Percentiles rank a stretch among this genome's conserved stretches.
phyloP scores from a whole-genome alignment of 2,329 filamentous ascomycete species.

The Pseudogymnoascus pannorum region DNA sequence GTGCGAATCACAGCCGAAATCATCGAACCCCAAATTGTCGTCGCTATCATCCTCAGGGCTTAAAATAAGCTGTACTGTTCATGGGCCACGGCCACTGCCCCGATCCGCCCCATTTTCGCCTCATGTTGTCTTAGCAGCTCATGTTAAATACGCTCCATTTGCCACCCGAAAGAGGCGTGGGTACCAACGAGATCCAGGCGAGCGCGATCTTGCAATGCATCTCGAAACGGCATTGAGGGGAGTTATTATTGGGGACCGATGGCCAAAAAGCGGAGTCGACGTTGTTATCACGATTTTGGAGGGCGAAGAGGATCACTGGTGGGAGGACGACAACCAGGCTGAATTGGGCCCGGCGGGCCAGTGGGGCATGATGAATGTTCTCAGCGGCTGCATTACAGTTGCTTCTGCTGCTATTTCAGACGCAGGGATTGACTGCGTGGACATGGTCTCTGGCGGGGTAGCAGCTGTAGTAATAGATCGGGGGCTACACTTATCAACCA shows the following conservation, averaged over 20 bases:
- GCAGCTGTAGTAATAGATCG: conserved; percentile 61
- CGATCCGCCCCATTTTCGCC: conserved; percentile 87
- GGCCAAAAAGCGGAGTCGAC: conserved; percentile 98
- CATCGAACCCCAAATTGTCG: conserved; percentile 42
- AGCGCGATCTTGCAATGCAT: conserved; percentile 85
- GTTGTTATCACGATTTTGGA: conserved; percentile 89
- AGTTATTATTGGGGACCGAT: conserved; percentile 84
- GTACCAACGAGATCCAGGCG: conserved; percentile 76
- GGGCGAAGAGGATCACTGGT: conserved; percentile 75
- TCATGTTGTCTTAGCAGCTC: conserved; percentile 82
- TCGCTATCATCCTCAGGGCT: conserved; percentile 48
- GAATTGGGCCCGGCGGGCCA: conserved; percentile 49
- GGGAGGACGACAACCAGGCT: conserved; percentile 47
- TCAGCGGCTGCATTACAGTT: conserved; percentile 88
- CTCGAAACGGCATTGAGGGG: conserved; percentile 85
- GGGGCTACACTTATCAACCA: conserved; percentile 20
- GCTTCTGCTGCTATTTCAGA: conserved; percentile 89
- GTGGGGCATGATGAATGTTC: conserved; percentile 86
- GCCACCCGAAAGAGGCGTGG: conserved; percentile 75
- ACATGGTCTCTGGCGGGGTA: conserved; percentile 82
- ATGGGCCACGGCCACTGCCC: conserved; percentile 85
- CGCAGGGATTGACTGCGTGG: conserved; percentile 92
- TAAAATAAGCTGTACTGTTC: conserved; percentile 88
- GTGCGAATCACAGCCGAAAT: conserved; percentile 42
- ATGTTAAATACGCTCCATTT: conserved; percentile 95